Conservation (phyloP, 208 protist species). For the Leishmania tropica region DNA sequence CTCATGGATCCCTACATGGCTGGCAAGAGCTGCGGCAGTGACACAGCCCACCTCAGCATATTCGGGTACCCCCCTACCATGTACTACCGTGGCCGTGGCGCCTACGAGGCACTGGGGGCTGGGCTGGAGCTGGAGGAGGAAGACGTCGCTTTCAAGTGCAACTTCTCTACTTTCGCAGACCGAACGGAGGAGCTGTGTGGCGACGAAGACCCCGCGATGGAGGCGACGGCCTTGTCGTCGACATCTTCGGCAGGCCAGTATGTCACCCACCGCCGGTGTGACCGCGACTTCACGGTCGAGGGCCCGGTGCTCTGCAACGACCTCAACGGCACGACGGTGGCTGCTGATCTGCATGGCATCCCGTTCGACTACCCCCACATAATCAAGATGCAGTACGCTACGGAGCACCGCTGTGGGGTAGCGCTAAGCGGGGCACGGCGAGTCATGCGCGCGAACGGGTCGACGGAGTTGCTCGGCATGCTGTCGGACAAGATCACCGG, state of each 20-base stretch:
- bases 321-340: slow-evolving; percentile 48
- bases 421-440: slow-evolving; percentile 50
- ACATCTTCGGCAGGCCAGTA: slow-evolving; percentile 21
- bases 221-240: slow-evolving; percentile 16
- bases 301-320: slow-evolving; percentile 53
- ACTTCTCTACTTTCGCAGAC: slow-evolving; percentile 62
- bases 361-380: slow-evolving; percentile 53
- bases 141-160: slow-evolving; percentile 80
- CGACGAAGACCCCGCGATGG: slow-evolving; percentile 34
- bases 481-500: slow-evolving; percentile 69
- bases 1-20: slow-evolving; percentile 75
- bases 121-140: slow-evolving; percentile 57
- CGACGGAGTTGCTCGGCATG: slow-evolving; percentile 19
- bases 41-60: slow-evolving; percentile 76
- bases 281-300: slow-evolving; percentile 69
- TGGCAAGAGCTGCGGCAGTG: slow-evolving; percentile 69
- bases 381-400: slow-evolving; percentile 66
- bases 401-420: slow-evolving; percentile 76
- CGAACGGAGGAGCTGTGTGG: slow-evolving; percentile 25
- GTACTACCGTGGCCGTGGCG: slow-evolving; percentile 76
- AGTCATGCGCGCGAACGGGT: slow-evolving; percentile 7
- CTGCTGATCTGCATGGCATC: slow-evolving; percentile 34
- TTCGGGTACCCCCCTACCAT: slow-evolving; percentile 63
- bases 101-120: slow-evolving; percentile 68
- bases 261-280: slow-evolving; percentile 67